Evolutionary conservation across 192 early-diverging fungal species (phyloP).

Genomic region (Glomus cerebriforme): DNA sequence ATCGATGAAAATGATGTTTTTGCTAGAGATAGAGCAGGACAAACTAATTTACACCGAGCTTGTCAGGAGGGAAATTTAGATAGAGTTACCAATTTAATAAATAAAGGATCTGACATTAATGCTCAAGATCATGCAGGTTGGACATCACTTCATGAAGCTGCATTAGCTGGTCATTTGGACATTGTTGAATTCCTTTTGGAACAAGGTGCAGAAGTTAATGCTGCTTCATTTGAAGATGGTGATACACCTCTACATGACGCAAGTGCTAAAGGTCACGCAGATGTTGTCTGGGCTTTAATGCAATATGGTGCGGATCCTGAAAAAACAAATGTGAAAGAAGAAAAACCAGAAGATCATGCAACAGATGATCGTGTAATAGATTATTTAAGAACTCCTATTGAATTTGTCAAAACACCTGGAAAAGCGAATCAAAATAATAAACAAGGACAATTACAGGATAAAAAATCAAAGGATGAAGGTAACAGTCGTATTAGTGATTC

Average conservation of each 20-base stretch:
- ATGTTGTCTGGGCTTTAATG: constrained; percentile 48
- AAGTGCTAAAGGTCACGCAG: constrained; percentile 54
- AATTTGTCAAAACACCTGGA: background rate
- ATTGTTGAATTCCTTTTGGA: constrained; percentile 51
- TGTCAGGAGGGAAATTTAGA: constrained; percentile 56
- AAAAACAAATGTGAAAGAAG: constrained; percentile 51
- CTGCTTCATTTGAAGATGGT: constrained; percentile 52
- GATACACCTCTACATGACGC: constrained; percentile 70
- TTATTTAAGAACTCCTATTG: background rate
- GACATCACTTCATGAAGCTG: constrained; percentile 63
- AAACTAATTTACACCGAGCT: constrained; percentile 51
- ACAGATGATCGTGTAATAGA: background rate
- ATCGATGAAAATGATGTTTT: constrained; percentile 26
- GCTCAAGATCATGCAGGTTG: constrained; percentile 65
- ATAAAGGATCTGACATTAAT: constrained; percentile 68
- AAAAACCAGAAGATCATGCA: constrained; percentile 57
- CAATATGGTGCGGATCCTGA: constrained; percentile 51
- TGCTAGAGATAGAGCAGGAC: constrained; percentile 40
- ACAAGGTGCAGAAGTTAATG: constrained; percentile 61
- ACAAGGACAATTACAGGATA: constrained; percentile 1
- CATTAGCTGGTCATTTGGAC: constrained; percentile 47
- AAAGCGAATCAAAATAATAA: constrained; percentile 11
- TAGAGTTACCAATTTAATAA: constrained; percentile 48
- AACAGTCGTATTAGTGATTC: background rate
- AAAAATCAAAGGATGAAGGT: background rate